Conservation (phyloP, 306 rosid genomes). For the Ochetophila trinervis region DNA sequence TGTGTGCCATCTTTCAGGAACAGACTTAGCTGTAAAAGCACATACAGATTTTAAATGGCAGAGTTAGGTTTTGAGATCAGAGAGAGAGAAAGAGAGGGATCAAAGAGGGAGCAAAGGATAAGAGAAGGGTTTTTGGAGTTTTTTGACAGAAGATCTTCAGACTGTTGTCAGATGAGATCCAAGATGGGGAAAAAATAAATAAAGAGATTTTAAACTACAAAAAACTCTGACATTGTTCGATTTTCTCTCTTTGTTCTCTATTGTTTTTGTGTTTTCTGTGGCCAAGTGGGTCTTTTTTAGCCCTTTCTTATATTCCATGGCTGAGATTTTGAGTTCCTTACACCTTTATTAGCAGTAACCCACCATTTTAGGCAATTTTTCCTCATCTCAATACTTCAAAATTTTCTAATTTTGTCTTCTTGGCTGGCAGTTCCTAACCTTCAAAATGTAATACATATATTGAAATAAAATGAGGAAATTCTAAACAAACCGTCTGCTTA, state of each 20-base stretch:
- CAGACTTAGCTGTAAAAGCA: constrained; percentile 85
- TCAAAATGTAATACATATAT: background rate
- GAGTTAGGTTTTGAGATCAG: constrained; percentile 57
- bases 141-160: constrained; percentile 56
- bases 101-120: constrained; percentile 48
- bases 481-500: constrained; percentile 14
- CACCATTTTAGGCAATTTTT: constrained; percentile 42
- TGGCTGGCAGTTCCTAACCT: constrained; percentile 1
- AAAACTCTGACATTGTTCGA: constrained; percentile 66
- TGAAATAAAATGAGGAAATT: background rate
- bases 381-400: constrained; percentile 1
- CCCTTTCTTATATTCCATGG: constrained; percentile 38
- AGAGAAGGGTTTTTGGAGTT: constrained; percentile 53
- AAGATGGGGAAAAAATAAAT: constrained; percentile 38
- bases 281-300: constrained; percentile 32
- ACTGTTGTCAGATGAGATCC: constrained; percentile 64
- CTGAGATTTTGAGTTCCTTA: constrained; percentile 48
- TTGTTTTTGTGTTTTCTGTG: constrained; percentile 38
- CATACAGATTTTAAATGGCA: constrained; percentile 49
- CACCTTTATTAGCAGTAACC: constrained; percentile 34
- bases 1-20: constrained; percentile 50
- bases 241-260: constrained; percentile 15
- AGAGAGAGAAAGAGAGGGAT: constrained; percentile 32
- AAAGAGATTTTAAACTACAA: constrained; percentile 48
- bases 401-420: background rate